Conservation (phyloP, 2,329 filamentous ascomycete species). For the Penicillium sp. region DNA sequence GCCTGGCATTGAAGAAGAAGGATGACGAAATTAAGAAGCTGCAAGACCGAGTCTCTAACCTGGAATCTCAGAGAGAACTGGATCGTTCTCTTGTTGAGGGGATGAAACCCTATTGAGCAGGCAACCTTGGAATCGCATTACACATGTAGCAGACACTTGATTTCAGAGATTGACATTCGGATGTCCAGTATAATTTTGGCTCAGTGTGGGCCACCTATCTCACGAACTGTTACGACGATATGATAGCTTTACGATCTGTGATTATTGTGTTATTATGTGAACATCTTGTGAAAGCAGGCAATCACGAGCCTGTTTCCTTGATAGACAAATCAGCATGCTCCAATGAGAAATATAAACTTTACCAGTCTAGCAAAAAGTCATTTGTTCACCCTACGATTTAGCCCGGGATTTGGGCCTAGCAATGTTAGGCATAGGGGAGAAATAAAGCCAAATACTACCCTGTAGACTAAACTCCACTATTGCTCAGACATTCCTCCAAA, state of each 20-base stretch:
- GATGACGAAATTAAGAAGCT: conserved; percentile 66
- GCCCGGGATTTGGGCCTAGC: neutral
- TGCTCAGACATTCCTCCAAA: fast-evolving
- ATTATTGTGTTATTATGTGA: neutral
- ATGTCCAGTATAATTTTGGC: neutral
- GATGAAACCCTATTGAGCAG: neutral
- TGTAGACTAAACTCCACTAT: neutral
- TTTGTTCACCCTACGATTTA: neutral
- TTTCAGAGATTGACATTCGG: neutral
- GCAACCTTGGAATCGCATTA: neutral
- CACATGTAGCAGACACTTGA: too few species aligned
- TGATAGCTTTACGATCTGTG: neutral
- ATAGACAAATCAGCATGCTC: neutral
- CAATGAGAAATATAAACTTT: neutral
- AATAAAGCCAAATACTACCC: too few species aligned
- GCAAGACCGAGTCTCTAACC: conserved; percentile 60
- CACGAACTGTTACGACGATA: conserved; percentile 8
- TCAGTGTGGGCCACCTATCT: neutral
- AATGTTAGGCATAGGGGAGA: neutral
- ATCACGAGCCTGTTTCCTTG: neutral
- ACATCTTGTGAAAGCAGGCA: neutral
- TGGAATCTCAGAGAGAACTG: conserved; percentile 58
- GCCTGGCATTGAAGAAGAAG: conserved; percentile 62
- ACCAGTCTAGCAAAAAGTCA: neutral
- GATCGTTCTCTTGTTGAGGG: conserved; percentile 48